Conservation (phyloP, 352 stramenopile species). For the Pythium periplocum region DNA sequence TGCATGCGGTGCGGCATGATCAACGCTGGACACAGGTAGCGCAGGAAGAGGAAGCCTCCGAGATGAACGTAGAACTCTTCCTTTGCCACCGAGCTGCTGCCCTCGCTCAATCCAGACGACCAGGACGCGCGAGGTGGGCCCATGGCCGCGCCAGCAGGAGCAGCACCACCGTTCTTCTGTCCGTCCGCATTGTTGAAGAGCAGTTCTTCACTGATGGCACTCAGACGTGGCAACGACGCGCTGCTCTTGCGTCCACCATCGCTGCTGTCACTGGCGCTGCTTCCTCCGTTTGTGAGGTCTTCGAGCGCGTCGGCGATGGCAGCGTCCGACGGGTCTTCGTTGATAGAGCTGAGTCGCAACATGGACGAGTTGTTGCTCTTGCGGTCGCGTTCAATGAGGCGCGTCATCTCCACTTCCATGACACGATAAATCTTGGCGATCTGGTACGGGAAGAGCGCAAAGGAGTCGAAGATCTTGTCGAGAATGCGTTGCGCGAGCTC, state of each 20-base stretch:
- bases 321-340: constrained; percentile 21
- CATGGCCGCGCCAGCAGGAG: not conserved
- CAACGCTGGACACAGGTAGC: constrained; percentile 71
- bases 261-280: not conserved
- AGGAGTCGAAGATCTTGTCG: constrained; percentile 38
- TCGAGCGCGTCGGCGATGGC: constrained; percentile 22
- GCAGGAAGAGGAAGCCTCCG: constrained; percentile 70
- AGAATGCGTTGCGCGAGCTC: constrained; percentile 45
- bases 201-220: constrained; percentile 45
- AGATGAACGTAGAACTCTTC: constrained; percentile 78
- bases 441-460: constrained; percentile 62
- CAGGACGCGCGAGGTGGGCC: constrained; percentile 15
- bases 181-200: constrained; percentile 17
- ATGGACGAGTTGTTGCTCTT: not conserved
- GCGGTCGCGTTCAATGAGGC: constrained; percentile 53
- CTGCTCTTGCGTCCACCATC: constrained; percentile 23
- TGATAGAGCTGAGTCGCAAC: constrained; percentile 46
- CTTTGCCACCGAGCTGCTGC: constrained; percentile 20
- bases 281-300: no score
- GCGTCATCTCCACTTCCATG: constrained; percentile 64
- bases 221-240: constrained; percentile 41
- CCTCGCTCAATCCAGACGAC: not conserved
- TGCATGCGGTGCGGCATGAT: constrained; percentile 71
- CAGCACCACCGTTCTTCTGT: not conserved
- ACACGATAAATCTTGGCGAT: constrained; percentile 75